These are phyloP conservation scores for Debaryomyces psychrophilus DNA, from an alignment of 1,139 yeast genomes.

Conservation along the genomic window DNA sequence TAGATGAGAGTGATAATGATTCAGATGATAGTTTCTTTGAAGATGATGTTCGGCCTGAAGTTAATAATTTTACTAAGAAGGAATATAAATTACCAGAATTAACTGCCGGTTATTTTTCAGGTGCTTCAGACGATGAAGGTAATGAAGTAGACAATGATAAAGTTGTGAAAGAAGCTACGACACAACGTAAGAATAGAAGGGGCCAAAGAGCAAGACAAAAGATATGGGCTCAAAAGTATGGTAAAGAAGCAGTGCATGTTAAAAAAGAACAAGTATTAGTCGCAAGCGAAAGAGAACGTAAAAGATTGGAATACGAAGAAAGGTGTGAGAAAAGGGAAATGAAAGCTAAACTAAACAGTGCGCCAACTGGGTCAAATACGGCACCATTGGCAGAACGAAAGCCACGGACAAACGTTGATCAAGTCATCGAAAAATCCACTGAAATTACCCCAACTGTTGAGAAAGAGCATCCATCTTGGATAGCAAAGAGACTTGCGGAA, in stretches of 20 bases:
- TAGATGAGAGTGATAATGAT: slow-evolving; percentile 24
- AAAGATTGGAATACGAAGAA: slow-evolving; percentile 69
- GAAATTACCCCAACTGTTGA: slow-evolving; percentile 15
- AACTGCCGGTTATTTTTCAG: slow-evolving; percentile 79
- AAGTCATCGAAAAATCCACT: slow-evolving; percentile 1
- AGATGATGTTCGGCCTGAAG: slow-evolving; percentile 22
- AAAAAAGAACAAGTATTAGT: slow-evolving; percentile 59
- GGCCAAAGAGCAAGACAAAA: slow-evolving; percentile 97
- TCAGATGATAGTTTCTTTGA: slow-evolving; percentile 48
- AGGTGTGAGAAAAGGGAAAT: slow-evolving; percentile 68
- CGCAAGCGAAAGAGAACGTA: slow-evolving; percentile 57
- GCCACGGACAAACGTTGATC: slow-evolving; percentile 7
- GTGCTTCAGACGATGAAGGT: slow-evolving; percentile 66
- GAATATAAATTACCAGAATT: slow-evolving; percentile 63
- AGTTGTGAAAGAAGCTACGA: slow-evolving; percentile 56
- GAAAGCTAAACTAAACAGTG: slow-evolving; percentile 44
- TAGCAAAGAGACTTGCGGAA: slow-evolving; percentile 76
- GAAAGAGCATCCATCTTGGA: slow-evolving; percentile 92
- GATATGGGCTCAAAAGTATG: slow-evolving; percentile 93
- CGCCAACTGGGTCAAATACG: slow-evolving; percentile 41
- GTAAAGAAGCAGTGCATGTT: slow-evolving; percentile 81
- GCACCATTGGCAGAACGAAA: slow-evolving; percentile 45
- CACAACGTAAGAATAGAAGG: slow-evolving; percentile 78
- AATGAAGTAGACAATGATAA: slow-evolving; percentile 61
- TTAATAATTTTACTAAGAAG: slow-evolving; percentile 14